These are phyloP conservation scores for Phytophthora boehmeriae DNA, from an alignment of 352 stramenopile species.

Conservation along the genomic window DNA sequence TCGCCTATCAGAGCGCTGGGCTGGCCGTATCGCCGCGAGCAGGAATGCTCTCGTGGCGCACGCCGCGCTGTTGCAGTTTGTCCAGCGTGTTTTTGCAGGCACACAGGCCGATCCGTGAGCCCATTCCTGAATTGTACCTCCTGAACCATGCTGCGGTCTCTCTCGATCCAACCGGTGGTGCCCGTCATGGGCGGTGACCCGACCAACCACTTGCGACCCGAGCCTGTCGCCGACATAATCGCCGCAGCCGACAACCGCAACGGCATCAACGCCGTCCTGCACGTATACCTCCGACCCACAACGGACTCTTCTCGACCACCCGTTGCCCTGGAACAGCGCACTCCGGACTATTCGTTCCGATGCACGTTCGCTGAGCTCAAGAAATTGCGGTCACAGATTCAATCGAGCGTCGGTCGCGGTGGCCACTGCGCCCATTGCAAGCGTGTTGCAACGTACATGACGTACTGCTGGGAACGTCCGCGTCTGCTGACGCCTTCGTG, in stretches of 20 bases:
- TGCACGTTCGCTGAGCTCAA: conserved; percentile 36
- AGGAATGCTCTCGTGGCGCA: conserved; percentile 10
- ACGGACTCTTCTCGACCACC: conserved; percentile 3
- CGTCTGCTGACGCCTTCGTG: conserved; percentile 38
- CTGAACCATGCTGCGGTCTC: conserved; percentile 37
- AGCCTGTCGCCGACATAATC: conserved; percentile 32
- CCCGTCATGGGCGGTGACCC: conserved; percentile 29
- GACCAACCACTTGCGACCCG: conserved; percentile 22
- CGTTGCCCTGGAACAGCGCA: conserved; percentile 18
- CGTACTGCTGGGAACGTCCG: conserved; percentile 41
- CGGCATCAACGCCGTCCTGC: conserved; percentile 28
- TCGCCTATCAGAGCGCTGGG: conserved; percentile 3
- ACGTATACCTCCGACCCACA: conserved; percentile 30
- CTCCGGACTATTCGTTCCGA: conserved; percentile 31
- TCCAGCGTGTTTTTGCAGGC: conserved; percentile 16
- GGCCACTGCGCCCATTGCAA: conserved; percentile 38
- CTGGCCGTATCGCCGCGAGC: background rate
- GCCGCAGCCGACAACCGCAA: conserved; percentile 24
- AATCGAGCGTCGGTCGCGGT: conserved; percentile 25
- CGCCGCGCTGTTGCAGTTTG: conserved; percentile 21
- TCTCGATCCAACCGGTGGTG: conserved; percentile 34
- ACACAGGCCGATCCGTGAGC: conserved; percentile 3
- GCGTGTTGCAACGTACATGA: conserved; percentile 37
- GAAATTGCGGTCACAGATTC: conserved; percentile 34
- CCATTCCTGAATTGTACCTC: conserved; percentile 28